A percentile compares a stretch with the other conserved stretches of the same genome.
These are phyloP conservation scores for Calonectria ilicicola DNA, from an alignment of 2,329 filamentous ascomycete species.

Conservation along the genomic window DNA sequence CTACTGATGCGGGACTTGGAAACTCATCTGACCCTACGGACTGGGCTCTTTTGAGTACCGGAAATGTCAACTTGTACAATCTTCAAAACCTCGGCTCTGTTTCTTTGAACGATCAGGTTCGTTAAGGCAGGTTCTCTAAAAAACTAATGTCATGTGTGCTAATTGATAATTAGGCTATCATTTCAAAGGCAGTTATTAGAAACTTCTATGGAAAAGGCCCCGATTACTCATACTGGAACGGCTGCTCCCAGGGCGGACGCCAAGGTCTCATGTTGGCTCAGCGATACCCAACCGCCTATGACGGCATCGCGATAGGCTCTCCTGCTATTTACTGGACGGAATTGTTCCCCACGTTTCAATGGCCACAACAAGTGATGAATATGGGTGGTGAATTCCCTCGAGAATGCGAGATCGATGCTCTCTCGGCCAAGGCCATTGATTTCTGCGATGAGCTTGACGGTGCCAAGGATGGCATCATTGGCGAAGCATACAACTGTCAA, in stretches of 20 bases:
- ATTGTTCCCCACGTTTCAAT: not conserved
- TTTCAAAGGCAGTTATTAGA: not conserved
- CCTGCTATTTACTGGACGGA: not conserved
- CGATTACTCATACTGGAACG: not conserved
- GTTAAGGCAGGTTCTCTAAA: not conserved
- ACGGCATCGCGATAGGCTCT: not conserved
- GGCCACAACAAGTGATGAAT: not conserved
- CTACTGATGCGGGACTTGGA: not conserved
- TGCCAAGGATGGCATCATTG: not conserved
- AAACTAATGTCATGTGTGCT: not conserved
- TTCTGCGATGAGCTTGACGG: conserved; percentile 1
- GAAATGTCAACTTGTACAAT: conserved; percentile 1
- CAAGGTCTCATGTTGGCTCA: not conserved
- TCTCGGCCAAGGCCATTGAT: not conserved
- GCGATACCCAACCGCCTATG: not conserved
- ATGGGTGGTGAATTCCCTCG: not conserved
- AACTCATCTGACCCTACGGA: not conserved
- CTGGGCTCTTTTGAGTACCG: not conserved
- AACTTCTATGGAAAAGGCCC: not conserved
- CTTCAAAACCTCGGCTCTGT: not conserved
- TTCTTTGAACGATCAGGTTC: not conserved
- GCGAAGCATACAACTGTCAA: not conserved
- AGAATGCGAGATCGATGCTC: not conserved
- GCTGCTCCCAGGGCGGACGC: not conserved
- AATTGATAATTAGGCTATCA: not conserved